Conservation (phyloP, 2,329 filamentous ascomycete genomes). For the Colletotrichum truncatum region DNA sequence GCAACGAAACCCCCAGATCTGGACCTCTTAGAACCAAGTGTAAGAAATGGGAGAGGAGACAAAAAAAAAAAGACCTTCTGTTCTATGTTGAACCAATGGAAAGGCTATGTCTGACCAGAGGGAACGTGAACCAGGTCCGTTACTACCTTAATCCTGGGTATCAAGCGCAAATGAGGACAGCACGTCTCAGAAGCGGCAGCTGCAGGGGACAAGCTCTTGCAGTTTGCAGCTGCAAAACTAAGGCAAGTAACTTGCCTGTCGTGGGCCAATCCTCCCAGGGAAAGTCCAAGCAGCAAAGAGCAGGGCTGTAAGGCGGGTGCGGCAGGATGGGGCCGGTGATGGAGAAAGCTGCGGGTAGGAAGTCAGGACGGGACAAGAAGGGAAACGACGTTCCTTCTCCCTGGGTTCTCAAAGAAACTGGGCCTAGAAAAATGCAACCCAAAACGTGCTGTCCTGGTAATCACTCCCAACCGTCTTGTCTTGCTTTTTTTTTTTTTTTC, state of each 20-base stretch:
- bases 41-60: no score
- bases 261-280: no score
- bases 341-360: no score
- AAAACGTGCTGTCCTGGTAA: neutral
- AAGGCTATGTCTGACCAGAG: slow-evolving; percentile 13
- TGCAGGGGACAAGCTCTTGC: neutral
- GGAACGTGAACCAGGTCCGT: slow-evolving; percentile 23
- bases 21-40: no score
- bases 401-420: neutral
- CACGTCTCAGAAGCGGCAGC: slow-evolving; percentile 5
- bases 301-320: no score
- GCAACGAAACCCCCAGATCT: no score
- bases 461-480: neutral
- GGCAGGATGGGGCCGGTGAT: no score
- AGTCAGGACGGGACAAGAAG: neutral
- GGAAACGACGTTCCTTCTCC: neutral
- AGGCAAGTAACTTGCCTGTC: no score
- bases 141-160: neutral
- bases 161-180: neutral
- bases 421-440: slow-evolving; percentile 1
- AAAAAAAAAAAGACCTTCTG: neutral
- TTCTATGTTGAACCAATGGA: slow-evolving; percentile 14
- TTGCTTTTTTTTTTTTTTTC: neutral
- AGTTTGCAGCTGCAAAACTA: neutral
- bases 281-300: no score